Conservation (phyloP, 2,329 filamentous ascomycete species). For the Knoxdaviesia proteae region DNA sequence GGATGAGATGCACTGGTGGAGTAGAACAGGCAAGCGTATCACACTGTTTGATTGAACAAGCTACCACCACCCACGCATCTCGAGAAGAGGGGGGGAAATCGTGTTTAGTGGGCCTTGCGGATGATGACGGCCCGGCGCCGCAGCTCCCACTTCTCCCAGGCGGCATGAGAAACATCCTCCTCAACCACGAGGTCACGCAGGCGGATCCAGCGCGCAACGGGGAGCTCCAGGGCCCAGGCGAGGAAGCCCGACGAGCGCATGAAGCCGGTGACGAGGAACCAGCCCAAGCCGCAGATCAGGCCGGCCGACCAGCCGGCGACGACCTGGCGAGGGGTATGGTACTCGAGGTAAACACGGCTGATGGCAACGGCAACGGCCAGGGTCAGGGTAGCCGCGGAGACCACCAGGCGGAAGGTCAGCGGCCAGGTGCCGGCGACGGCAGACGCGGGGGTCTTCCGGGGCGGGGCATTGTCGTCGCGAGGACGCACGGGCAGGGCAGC, state of each 20-base stretch:
- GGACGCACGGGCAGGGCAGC: too few species aligned
- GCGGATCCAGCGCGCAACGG: slow-evolving; percentile 43
- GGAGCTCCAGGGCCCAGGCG: slow-evolving; percentile 48
- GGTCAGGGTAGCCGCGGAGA: slow-evolving; percentile 32
- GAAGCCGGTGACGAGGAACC: slow-evolving; percentile 56
- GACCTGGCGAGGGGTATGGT: slow-evolving; percentile 79
- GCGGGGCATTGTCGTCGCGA: too few species aligned
- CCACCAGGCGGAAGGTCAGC: slow-evolving; percentile 21
- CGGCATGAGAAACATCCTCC: slow-evolving; percentile 76
- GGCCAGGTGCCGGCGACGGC: slow-evolving; percentile 1
- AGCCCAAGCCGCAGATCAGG: slow-evolving; percentile 45
- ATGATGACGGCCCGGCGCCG: slow-evolving; percentile 14
- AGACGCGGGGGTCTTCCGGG: not conserved
- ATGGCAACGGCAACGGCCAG: slow-evolving; percentile 51
- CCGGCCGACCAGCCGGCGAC: slow-evolving; percentile 59
- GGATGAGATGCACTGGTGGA: too few species aligned
- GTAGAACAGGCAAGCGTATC: too few species aligned
- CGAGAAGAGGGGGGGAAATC: too few species aligned
- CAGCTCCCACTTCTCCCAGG: slow-evolving; percentile 80
- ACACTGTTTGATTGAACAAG: too few species aligned
- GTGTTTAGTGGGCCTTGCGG: too few species aligned
- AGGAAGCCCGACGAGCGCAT: slow-evolving; percentile 49
- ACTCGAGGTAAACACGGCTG: slow-evolving; percentile 77
- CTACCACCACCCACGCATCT: too few species aligned
- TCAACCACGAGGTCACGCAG: slow-evolving; percentile 68